These are phyloP conservation scores for Ceratorhiza oryzae-sativae DNA, from an alignment of 1,284 basidiomycete species.

Conservation along the genomic window DNA sequence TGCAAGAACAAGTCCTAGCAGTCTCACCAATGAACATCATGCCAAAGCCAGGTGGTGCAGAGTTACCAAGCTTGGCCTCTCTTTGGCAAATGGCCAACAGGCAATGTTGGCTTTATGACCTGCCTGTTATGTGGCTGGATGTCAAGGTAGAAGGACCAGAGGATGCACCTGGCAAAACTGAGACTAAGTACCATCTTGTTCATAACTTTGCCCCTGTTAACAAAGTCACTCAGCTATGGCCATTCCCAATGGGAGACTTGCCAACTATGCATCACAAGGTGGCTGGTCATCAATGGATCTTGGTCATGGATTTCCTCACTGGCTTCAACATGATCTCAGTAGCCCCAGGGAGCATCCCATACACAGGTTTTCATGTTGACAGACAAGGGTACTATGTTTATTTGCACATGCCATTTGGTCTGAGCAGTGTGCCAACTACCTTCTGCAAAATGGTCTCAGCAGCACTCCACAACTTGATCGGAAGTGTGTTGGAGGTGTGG, in stretches of 20 bases:
- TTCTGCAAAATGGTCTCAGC: slow-evolving; percentile 54
- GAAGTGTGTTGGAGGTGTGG: slow-evolving; percentile 56
- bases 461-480: slow-evolving; percentile 52
- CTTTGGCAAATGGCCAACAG: slow-evolving; percentile 33
- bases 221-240: slow-evolving; percentile 49
- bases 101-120: slow-evolving; percentile 18
- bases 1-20: slow-evolving; percentile 40
- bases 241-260: slow-evolving; percentile 53
- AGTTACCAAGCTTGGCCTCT: slow-evolving; percentile 28
- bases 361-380: slow-evolving; percentile 53
- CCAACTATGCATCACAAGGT: slow-evolving; percentile 49
- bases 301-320: too few species aligned
- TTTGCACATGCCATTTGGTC: slow-evolving; percentile 53
- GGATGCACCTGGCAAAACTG: slow-evolving; percentile 38
- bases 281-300: too few species aligned
- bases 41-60: slow-evolving; percentile 40
- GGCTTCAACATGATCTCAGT: slow-evolving; percentile 47
- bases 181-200: slow-evolving; percentile 52
- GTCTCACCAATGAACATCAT: slow-evolving; percentile 40
- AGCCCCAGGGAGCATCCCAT: slow-evolving; percentile 48
- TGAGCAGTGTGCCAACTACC: slow-evolving; percentile 54
- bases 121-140: neutral
- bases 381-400: too few species aligned
- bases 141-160: slow-evolving; percentile 27
- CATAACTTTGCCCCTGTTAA: slow-evolving; percentile 52